Percentiles rank a stretch among this genome's conserved stretches.
phyloP scores from a whole-genome alignment of 2,329 filamentous ascomycete species.

The Tolypocladium cylindrosporum region DNA sequence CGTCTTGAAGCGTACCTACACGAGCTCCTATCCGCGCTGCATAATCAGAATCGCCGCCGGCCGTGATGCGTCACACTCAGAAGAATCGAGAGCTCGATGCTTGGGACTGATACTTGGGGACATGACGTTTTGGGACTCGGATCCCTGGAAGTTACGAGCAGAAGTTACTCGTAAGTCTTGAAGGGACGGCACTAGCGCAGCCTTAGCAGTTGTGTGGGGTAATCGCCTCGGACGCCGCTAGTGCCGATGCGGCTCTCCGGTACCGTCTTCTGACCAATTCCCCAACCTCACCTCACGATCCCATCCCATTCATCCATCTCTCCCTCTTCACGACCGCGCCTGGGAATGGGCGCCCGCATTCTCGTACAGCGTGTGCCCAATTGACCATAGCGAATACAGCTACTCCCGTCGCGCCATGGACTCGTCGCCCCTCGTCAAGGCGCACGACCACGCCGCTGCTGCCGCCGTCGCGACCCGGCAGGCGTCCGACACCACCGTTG shows the following conservation, averaged over 20 bases:
- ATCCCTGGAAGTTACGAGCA: no score
- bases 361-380: not conserved
- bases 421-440: conserved; percentile 40
- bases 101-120: no score
- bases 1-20: no score
- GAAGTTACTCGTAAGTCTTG: no score
- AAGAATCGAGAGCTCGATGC: not conserved
- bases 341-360: not conserved
- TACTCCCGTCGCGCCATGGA: conserved; percentile 19
- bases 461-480: conserved; percentile 71
- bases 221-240: not conserved
- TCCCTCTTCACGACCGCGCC: not conserved
- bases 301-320: not conserved
- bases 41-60: no score
- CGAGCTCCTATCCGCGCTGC: no score
- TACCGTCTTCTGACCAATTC: not conserved
- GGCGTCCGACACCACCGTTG: conserved; percentile 65
- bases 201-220: not conserved
- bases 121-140: no score
- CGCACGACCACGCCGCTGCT: conserved; percentile 80
- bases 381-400: not conserved
- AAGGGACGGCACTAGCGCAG: not conserved
- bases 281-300: not conserved
- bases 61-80: not conserved
- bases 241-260: not conserved